phyloP scores from a whole-genome alignment of 2,329 filamentous ascomycete species.

The Myotisia sp. region DNA sequence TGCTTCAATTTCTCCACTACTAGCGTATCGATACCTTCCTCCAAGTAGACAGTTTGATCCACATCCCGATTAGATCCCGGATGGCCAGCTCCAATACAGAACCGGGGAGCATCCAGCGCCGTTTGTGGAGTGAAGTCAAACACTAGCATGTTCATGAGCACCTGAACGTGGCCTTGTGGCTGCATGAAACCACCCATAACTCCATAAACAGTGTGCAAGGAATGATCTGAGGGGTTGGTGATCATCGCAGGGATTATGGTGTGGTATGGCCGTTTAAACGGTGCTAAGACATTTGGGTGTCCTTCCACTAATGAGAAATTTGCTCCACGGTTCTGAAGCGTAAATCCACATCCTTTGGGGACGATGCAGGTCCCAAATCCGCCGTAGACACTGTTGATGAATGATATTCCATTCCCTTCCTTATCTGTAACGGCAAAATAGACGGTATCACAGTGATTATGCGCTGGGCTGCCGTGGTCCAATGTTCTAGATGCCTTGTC shows the following conservation, averaged over 20 bases:
- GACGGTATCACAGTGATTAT: conserved; percentile 79
- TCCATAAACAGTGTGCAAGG: conserved; percentile 72
- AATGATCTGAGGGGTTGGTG: conserved; percentile 59
- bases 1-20: conserved; percentile 52
- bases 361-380: conserved; percentile 78
- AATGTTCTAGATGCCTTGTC: conserved; percentile 37
- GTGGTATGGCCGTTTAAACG: conserved; percentile 83
- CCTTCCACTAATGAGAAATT: conserved; percentile 58
- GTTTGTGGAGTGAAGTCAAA: conserved; percentile 73
- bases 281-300: conserved; percentile 69
- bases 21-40: conserved; percentile 62
- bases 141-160: conserved; percentile 74
- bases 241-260: conserved; percentile 92
- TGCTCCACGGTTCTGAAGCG: conserved; percentile 80
- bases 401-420: conserved; percentile 78
- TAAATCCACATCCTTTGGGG: conserved; percentile 75
- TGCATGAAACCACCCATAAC: conserved; percentile 99
- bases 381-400: conserved; percentile 91
- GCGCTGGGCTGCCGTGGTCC: conserved; percentile 66
- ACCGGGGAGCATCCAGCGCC: conserved; percentile 77
- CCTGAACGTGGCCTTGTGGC: conserved; percentile 89
- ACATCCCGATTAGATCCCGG: conserved; percentile 42
- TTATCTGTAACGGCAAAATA: conserved; percentile 79
- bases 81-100: conserved; percentile 69
- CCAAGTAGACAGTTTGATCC: conserved; percentile 57